Percentiles rank a stretch among this genome's conserved stretches.
Conservation (phyloP, 1,139 yeast genomes). For the Arxiozyma heterogenica region DNA sequence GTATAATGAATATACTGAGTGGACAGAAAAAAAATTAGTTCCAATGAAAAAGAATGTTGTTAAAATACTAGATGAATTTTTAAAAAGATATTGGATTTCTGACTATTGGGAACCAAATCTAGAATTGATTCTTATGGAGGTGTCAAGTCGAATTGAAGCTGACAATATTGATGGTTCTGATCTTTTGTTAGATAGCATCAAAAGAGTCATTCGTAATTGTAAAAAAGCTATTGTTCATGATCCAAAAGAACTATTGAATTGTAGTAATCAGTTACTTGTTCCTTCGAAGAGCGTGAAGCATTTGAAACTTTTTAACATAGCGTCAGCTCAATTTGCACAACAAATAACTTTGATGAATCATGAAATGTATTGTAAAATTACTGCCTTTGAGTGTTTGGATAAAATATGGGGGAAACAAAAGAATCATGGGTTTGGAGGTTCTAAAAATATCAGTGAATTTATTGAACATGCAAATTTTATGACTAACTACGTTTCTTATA, state of each 20-base stretch:
- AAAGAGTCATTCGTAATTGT: constrained; percentile 15
- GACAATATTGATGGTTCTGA: constrained; percentile 39
- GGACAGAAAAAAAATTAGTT: constrained; percentile 54
- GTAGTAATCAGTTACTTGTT: not conserved
- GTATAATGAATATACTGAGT: constrained; percentile 68
- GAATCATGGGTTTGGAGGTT: constrained; percentile 49
- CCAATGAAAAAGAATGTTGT: constrained; percentile 65
- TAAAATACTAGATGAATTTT: constrained; percentile 58
- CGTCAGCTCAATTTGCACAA: constrained; percentile 51
- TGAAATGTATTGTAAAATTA: constrained; percentile 55
- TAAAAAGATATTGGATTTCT: constrained; percentile 69
- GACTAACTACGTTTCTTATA: constrained; percentile 76
- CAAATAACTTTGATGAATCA: constrained; percentile 76
- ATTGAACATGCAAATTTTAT: constrained; percentile 72
- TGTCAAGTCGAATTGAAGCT: constrained; percentile 42
- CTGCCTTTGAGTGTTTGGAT: constrained; percentile 66
- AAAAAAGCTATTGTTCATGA: not conserved
- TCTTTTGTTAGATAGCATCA: constrained; percentile 24
- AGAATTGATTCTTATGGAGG: constrained; percentile 43
- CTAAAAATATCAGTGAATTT: constrained; percentile 49
- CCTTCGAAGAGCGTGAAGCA: constrained; percentile 12
- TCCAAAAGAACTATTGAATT: not conserved
- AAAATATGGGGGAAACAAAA: constrained; percentile 65
- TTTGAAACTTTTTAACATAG: constrained; percentile 55
- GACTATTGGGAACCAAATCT: constrained; percentile 48